A percentile compares a stretch with the other conserved stretches of the same genome.
phyloP scores from a whole-genome alignment of 164 flowering plant species.

The Magnolia changhungtana region DNA sequence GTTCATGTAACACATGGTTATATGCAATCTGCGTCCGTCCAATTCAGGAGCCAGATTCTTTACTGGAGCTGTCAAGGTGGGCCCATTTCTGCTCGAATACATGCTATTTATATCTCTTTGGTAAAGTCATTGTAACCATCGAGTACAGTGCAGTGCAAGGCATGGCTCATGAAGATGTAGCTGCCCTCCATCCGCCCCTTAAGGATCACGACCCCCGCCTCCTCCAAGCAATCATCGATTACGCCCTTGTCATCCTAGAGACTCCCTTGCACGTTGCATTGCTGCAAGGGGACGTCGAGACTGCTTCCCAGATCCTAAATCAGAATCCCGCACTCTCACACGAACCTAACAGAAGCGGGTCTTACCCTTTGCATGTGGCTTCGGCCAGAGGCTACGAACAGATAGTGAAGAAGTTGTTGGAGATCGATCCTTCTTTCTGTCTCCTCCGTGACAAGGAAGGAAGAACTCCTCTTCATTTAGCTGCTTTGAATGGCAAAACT shows the following conservation, averaged over 20 bases:
- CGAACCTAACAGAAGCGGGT: neutral
- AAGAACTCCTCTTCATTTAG: neutral
- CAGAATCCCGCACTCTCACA: neutral
- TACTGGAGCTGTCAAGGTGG: no score
- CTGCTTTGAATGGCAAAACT: neutral
- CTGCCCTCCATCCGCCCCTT: neutral
- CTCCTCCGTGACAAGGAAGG: neutral
- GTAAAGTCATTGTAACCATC: no score
- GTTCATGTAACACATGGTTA: no score
- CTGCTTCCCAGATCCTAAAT: neutral
- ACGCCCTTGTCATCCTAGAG: neutral
- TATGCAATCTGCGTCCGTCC: no score
- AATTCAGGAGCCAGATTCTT: no score
- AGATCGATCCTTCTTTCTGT: neutral
- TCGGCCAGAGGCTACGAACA: neutral
- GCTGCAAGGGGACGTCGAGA: neutral
- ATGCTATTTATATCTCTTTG: no score
- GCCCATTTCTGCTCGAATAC: no score
- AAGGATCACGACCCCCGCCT: neutral
- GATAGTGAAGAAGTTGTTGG: neutral
- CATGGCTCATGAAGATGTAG: neutral
- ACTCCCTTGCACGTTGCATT: neutral
- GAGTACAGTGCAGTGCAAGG: no score
- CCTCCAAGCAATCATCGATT: neutral
- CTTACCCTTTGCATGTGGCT: neutral